These are phyloP conservation scores for Lantana camara DNA, from an alignment of 257 asterid genomes.

Conservation along the genomic window DNA sequence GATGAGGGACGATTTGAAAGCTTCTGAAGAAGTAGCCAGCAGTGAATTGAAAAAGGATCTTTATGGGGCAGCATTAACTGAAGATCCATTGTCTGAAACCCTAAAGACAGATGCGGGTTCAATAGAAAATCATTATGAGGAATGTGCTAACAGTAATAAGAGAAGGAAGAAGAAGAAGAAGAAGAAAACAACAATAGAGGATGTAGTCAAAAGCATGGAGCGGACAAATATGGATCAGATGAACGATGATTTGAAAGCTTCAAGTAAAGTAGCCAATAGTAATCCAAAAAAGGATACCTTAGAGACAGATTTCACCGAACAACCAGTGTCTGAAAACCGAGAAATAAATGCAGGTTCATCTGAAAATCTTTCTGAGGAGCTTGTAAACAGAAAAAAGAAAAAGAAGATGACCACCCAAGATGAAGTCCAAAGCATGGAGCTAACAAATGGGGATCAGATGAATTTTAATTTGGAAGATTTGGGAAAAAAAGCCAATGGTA, in stretches of 20 bases:
- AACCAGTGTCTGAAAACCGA: conserved; percentile 30
- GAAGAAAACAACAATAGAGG: no score
- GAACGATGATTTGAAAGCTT: conserved; percentile 21
- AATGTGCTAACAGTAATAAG: no score
- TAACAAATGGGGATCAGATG: conserved; percentile 22
- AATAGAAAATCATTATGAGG: neutral
- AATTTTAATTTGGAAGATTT: conserved; percentile 20
- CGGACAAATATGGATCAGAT: conserved; percentile 27
- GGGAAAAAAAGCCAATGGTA: conserved; percentile 9
- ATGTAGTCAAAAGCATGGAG: no score
- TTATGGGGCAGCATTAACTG: conserved; percentile 14
- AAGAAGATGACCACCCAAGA: conserved; percentile 16
- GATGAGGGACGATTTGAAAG: conserved; percentile 25
- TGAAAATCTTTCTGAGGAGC: conserved; percentile 30
- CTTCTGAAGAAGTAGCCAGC: conserved; percentile 5
- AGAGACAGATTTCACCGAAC: conserved; percentile 22
- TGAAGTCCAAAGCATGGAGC: conserved; percentile 1
- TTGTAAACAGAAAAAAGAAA: conserved; percentile 16
- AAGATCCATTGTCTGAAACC: no score
- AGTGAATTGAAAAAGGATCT: conserved; percentile 9
- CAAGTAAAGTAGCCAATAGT: conserved; percentile 11
- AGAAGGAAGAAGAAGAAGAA: conserved; percentile 4
- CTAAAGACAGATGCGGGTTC: neutral
- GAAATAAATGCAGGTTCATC: conserved; percentile 20
- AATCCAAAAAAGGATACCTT: conserved; percentile 2